Base-by-base conservation (phyloP, 1,284 basidiomycete species). In the Pseudozyma tsukubaensis region DNA sequence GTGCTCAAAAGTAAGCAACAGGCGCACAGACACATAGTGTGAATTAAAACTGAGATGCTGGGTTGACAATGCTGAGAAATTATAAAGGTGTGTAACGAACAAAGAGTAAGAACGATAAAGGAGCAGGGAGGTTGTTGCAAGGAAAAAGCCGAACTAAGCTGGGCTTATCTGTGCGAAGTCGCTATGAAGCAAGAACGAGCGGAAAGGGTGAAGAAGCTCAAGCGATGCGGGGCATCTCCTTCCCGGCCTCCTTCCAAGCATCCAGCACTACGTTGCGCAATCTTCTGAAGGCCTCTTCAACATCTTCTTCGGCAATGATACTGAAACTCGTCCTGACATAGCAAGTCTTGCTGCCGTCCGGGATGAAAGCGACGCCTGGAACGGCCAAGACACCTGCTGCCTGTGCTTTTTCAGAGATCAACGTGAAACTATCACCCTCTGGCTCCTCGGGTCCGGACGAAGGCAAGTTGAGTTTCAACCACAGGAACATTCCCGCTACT, bases 301-400 rank as follows among this genome's bases (percentile, higher is more conserved):
- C 74, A 42, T 84, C 61, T 16, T 72, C 67, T 48, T 79, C 76
- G 0, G 42, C 40, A 18, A 83, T 73, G 11, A 84, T 50, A 54
- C 76, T 79, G 66, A 84, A 84, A 50, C 77, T 80, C 9, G 77
- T 73, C 13, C 82, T 69, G 9, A 82, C 82, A 50, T 84, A 83
- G 43, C 76, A 76, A 34, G 68, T 66, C 50, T 59, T 72, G 44
- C 60, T 60, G 4, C 70, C 65, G 32, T 62, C 61, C 2, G 80
- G 77, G 66, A 86, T 80, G 61, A 85, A 85, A 0, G 94, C 94
- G 0, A 74, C 71, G 24, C 86, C 86, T 0, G 95, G 95, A 6
- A 97, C 89, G 11, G 92, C 94, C 19, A 98, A 88, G 3, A 98
- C 92, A 21, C 93, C 93, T 53, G 89, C 89, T 59, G 90, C 89